Conservation (phyloP, 257 asterid genomes). For the Salvia miltiorrhiza region DNA sequence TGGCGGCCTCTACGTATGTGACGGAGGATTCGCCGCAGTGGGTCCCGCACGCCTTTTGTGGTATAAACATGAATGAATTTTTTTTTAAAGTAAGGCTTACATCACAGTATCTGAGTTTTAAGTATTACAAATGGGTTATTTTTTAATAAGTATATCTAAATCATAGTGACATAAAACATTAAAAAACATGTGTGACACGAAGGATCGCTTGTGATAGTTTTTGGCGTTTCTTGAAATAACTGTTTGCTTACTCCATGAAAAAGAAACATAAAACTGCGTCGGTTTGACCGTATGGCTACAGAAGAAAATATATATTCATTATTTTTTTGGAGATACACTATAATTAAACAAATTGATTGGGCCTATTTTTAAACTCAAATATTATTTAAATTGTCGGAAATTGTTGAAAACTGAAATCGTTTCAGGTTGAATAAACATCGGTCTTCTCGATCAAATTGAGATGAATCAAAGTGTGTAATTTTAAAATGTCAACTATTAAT, state of each 20-base stretch:
- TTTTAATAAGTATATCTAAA: background rate
- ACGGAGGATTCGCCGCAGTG: constrained; percentile 44
- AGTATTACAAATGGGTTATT: background rate
- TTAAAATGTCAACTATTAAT: too few species aligned
- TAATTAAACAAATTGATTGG: too few species aligned
- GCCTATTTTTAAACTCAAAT: background rate
- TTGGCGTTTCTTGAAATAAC: background rate
- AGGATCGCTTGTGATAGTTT: background rate
- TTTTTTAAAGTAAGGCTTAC: background rate
- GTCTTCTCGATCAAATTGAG: too few species aligned
- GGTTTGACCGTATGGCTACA: too few species aligned
- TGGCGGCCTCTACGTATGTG: constrained; percentile 5
- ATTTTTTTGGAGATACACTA: too few species aligned
- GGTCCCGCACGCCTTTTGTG: constrained; percentile 21
- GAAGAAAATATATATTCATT: too few species aligned
- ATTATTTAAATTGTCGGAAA: background rate
- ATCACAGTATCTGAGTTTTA: background rate
- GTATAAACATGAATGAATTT: background rate
- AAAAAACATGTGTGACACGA: background rate
- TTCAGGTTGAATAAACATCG: too few species aligned
- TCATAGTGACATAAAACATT: background rate
- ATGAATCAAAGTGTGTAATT: too few species aligned
- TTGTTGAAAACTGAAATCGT: too few species aligned
- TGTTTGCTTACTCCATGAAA: too few species aligned
- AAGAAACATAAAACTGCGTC: too few species aligned